Percentiles rank a stretch among this genome's conserved stretches.
These are phyloP conservation scores for Globisporangium perplexum DNA, from an alignment of 352 stramenopile species.

Conservation along the genomic window DNA sequence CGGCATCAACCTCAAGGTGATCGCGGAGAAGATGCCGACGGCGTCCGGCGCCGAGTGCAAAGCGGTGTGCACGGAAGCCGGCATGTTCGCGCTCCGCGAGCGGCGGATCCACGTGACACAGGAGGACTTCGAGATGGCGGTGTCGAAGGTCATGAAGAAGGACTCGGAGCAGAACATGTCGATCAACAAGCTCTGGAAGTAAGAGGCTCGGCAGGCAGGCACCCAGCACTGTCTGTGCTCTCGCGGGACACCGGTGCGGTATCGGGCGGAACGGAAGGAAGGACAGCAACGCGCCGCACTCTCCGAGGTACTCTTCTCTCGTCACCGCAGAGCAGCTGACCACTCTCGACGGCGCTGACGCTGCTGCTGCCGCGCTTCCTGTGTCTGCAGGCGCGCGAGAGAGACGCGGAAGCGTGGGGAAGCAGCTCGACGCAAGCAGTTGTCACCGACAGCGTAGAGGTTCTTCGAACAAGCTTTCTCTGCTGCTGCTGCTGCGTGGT, in stretches of 20 bases:
- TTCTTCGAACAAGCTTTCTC: constrained; percentile 1
- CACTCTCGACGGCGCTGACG: neutral
- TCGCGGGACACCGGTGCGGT: no score
- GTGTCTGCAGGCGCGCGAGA: neutral
- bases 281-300: neutral
- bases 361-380: neutral
- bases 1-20: constrained; percentile 97
- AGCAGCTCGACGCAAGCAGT: neutral
- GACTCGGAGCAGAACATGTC: constrained; percentile 97
- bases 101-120: constrained; percentile 99
- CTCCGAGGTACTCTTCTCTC: neutral
- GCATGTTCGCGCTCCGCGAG: constrained; percentile 99
- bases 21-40: constrained; percentile 98
- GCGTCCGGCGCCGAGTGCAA: constrained; percentile 98
- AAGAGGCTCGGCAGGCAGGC: constrained; percentile 35
- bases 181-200: constrained; percentile 99
- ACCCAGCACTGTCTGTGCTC: no score
- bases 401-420: neutral
- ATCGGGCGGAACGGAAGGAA: neutral
- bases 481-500: neutral
- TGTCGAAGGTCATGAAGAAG: constrained; percentile 99
- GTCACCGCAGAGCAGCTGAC: no score
- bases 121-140: constrained; percentile 99
- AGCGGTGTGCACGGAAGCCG: constrained; percentile 98
- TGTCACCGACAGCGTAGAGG: neutral